Percentiles rank a stretch among this genome's conserved stretches.
Evolutionary conservation across 139 green algal genomes (phyloP).

Genomic region (Asterochloris sp.): DNA sequence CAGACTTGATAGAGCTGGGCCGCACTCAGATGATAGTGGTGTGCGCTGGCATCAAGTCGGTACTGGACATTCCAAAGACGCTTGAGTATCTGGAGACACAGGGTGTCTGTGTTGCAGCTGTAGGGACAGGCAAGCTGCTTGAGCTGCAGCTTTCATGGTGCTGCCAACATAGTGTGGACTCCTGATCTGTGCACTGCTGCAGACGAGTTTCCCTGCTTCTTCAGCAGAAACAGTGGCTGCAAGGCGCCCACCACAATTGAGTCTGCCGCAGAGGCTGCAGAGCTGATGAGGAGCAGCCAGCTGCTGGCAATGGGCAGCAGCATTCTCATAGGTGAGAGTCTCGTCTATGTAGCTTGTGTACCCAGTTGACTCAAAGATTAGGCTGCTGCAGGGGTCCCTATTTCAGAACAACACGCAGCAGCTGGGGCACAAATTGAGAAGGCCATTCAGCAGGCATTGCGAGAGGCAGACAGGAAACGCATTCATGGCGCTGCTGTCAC

Average conservation of each 20-base stretch:
- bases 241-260: conserved; percentile 53
- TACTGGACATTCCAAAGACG: conserved; percentile 95
- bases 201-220: conserved; percentile 97
- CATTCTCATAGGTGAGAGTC: conserved; percentile 56
- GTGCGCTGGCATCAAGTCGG: conserved; percentile 94
- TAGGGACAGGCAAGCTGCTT: conserved; percentile 21
- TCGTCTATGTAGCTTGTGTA: background rate
- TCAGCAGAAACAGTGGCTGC: conserved; percentile 74
- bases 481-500: conserved; percentile 80
- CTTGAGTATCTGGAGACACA: conserved; percentile 92
- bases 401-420: conserved; percentile 64
- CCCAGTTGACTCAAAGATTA: background rate
- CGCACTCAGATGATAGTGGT: conserved; percentile 89
- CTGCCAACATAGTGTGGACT: background rate
- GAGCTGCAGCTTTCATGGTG: background rate
- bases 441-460: conserved; percentile 67
- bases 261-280: conserved; percentile 53
- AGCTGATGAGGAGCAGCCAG: conserved; percentile 41
- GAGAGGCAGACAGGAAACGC: conserved; percentile 53
- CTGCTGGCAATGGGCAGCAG: conserved; percentile 51
- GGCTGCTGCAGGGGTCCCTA: conserved; percentile 59
- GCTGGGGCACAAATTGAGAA: conserved; percentile 58
- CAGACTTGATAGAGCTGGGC: conserved; percentile 88
- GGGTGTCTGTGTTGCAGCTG: conserved; percentile 86
- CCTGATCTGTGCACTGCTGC: background rate